phyloP scores from a whole-genome alignment of 305 asterid species.

The Euphrasia arctica region DNA sequence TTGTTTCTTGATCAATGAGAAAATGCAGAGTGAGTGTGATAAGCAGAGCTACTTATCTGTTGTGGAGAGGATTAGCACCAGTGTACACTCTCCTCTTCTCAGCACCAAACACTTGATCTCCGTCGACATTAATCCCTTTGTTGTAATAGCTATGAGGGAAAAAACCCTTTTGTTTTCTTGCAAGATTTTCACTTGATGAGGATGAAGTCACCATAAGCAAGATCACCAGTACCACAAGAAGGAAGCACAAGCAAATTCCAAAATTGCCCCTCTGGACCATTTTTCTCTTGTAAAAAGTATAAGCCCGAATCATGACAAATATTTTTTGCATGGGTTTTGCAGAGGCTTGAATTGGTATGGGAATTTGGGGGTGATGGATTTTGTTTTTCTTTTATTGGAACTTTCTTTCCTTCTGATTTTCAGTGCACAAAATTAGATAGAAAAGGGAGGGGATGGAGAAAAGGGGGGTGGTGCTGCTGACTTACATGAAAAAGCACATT shows the following conservation, averaged over 20 bases:
- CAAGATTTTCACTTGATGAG: background rate
- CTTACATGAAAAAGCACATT: too few relatives aligned
- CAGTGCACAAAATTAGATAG: too few relatives aligned
- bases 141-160: background rate
- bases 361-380: too few relatives aligned
- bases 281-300: background rate
- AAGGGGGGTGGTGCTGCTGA: too few relatives aligned
- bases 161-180: background rate
- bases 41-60: constrained; percentile 52
- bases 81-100: constrained; percentile 78
- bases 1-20: constrained; percentile 31
- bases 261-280: background rate
- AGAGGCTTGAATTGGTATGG: background rate
- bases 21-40: constrained; percentile 22
- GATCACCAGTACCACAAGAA: background rate
- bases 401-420: too few relatives aligned
- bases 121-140: background rate
- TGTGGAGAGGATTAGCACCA: constrained; percentile 93
- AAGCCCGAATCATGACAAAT: background rate
- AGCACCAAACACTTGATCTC: constrained; percentile 47
- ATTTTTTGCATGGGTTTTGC: background rate
- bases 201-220: background rate
- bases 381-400: too few relatives aligned
- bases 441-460: too few relatives aligned
- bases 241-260: background rate